Conservation (phyloP, 768 basidiomycete species). For the Lentinula boryana region DNA sequence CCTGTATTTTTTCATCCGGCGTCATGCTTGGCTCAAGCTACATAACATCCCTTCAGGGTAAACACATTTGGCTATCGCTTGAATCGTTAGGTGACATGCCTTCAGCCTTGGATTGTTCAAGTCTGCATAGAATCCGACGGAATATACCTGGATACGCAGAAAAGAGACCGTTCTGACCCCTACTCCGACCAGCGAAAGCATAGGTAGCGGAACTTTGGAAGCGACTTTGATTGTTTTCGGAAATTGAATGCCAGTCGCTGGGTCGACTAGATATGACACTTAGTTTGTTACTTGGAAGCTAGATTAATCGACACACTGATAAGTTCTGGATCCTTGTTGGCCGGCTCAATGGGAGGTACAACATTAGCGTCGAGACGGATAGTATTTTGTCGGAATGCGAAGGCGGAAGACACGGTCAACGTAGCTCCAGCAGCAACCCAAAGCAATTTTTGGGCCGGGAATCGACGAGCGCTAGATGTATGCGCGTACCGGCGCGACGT, state of each 20-base stretch:
- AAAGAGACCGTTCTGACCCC: slow-evolving; percentile 90
- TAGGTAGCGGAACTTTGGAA: slow-evolving; percentile 54
- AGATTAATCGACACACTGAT: neutral
- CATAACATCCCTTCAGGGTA: neutral
- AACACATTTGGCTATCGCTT: neutral
- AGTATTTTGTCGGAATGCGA: neutral
- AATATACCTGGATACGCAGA: slow-evolving; percentile 83
- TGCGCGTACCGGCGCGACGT: neutral
- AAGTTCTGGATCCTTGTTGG: neutral
- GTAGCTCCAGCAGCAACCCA: neutral
- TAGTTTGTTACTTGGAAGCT: neutral
- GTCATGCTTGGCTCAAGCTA: slow-evolving; percentile 53
- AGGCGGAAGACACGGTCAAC: neutral
- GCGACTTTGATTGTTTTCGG: slow-evolving; percentile 61
- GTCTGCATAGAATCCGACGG: slow-evolving; percentile 87
- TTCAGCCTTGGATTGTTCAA: slow-evolving; percentile 56
- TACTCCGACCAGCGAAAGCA: slow-evolving; percentile 70
- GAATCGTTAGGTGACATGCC: slow-evolving; percentile 24
- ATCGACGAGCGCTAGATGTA: neutral
- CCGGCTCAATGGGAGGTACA: neutral
- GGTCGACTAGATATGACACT: slow-evolving; percentile 45
- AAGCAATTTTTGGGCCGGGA: neutral
- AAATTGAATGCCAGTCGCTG: slow-evolving; percentile 69
- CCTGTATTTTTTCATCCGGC: slow-evolving; percentile 63
- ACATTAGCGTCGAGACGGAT: slow-evolving; percentile 7